Percentiles rank a stretch among this genome's conserved stretches.
phyloP scores from a whole-genome alignment of 345 rosid species.

The Ceriops decandra region DNA sequence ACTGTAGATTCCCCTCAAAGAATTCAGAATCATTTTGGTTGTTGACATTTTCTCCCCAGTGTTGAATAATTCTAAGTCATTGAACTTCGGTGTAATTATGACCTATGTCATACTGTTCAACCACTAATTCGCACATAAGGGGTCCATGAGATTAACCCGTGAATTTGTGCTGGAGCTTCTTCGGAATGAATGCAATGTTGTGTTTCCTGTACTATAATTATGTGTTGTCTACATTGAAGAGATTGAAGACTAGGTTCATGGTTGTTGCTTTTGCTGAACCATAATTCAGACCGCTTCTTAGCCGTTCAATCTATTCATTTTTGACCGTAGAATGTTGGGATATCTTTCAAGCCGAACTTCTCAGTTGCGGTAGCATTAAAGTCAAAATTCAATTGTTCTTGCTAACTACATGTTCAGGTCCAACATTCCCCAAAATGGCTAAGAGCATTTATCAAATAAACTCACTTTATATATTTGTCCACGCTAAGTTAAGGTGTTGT shows the following conservation, averaged over 20 bases:
- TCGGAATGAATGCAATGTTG: neutral
- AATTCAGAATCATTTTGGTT: neutral
- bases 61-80: neutral
- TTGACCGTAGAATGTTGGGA: conserved; percentile 43
- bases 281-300: conserved; percentile 40
- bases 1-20: neutral
- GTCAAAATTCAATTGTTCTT: neutral
- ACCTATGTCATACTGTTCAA: neutral
- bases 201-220: neutral
- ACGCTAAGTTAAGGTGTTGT: neutral
- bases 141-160: neutral
- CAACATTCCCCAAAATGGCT: neutral
- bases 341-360: conserved; percentile 40
- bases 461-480: neutral
- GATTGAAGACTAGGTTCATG: conserved; percentile 46
- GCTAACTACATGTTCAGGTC: neutral
- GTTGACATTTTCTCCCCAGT: neutral
- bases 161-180: neutral
- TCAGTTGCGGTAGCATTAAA: conserved; percentile 34
- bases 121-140: neutral
- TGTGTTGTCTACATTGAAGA: conserved; percentile 23
- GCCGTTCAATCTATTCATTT: conserved; percentile 40
- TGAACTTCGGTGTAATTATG: neutral
- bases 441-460: neutral
- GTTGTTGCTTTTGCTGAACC: conserved; percentile 57